Evolutionary conservation across 345 rosid genomes (phyloP).

Genomic region (Noccaea bulbosa): DNA sequence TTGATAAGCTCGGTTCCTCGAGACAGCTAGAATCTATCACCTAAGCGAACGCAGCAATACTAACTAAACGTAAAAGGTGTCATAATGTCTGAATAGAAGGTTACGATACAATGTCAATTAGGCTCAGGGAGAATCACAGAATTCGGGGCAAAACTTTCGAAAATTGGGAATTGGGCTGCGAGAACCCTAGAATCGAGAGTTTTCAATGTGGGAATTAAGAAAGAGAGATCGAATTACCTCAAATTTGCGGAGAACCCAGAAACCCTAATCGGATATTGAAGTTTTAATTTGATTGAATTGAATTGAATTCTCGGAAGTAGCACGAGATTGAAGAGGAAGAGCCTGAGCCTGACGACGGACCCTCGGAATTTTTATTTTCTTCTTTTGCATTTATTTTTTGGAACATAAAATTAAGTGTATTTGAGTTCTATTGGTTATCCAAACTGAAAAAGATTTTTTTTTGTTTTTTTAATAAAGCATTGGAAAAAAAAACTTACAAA

Average conservation of each 20-base stretch:
- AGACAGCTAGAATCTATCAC: slow-evolving; percentile 20
- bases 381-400: background rate
- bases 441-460: background rate
- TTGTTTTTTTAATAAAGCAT: too few relatives aligned
- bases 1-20: slow-evolving; percentile 15
- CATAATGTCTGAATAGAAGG: slow-evolving; percentile 4
- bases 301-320: slow-evolving; percentile 21
- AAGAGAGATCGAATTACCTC: slow-evolving; percentile 36
- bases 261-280: slow-evolving; percentile 36
- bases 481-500: too few relatives aligned
- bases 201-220: background rate
- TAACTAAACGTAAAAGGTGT: background rate
- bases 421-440: slow-evolving; percentile 14
- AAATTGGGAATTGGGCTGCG: slow-evolving; percentile 27
- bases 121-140: slow-evolving; percentile 10
- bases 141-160: background rate
- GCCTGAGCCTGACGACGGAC: slow-evolving; percentile 13
- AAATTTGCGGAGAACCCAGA: slow-evolving; percentile 2
- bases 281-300: slow-evolving; percentile 20
- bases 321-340: slow-evolving; percentile 33
- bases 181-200: slow-evolving; percentile 24
- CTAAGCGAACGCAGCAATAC: slow-evolving; percentile 5
- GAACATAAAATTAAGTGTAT: background rate
- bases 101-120: background rate
- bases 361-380: slow-evolving; percentile 2